Evolutionary conservation across 345 rosid species (phyloP), one percentile per base, ranked within the genome.

Genomic region (Linum lewisii): DNA sequence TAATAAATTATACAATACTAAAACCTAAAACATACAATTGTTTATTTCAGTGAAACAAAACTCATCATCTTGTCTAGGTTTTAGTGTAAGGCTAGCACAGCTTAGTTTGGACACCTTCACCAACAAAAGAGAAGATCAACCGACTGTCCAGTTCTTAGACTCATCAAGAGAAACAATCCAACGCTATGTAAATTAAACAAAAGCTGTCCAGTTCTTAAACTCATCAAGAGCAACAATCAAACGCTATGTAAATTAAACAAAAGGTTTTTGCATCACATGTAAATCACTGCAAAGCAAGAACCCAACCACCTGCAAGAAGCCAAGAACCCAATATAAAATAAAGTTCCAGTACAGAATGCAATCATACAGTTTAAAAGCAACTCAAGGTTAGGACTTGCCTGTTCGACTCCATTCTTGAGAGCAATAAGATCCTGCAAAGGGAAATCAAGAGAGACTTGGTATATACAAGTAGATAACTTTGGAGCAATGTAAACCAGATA

Each of bases 251-350:
- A n/a, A n/a, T n/a, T n/a, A n/a, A n/a, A n/a, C n/a, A n/a, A n/a
- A n/a, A n/a, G n/a, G n/a, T n/a, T n/a, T 29, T 8, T 29, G 34
- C 34, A 29, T 29, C 34, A 3, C 47, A 11, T 0, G 18, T 16
- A 42, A 38, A 38, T 38, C 13, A 9, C 6, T n/a, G n/a, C n/a
- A n/a, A n/a, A n/a, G n/a, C n/a, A n/a, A n/a, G n/a, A n/a, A n/a
- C n/a, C 75, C 79, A 65, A 85, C 78, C 70, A 72, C 81, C 96
- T 88, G 78, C 65, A 76, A 60, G n/a, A n/a, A n/a, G n/a, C n/a
- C n/a, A n/a, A n/a, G 44, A 42, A 54, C 54, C 49, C 38, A 56
- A n/a, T 55, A 22, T 11, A 47, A 11, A 16, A 4, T 4, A 16
- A 21, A 9, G n/a, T n/a, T n/a, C n/a, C n/a, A n/a, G n/a, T n/a